A percentile compares a stretch with the other conserved stretches of the same genome.
Conservation (phyloP, 306 rosid species). For the Quercus ilex region DNA sequence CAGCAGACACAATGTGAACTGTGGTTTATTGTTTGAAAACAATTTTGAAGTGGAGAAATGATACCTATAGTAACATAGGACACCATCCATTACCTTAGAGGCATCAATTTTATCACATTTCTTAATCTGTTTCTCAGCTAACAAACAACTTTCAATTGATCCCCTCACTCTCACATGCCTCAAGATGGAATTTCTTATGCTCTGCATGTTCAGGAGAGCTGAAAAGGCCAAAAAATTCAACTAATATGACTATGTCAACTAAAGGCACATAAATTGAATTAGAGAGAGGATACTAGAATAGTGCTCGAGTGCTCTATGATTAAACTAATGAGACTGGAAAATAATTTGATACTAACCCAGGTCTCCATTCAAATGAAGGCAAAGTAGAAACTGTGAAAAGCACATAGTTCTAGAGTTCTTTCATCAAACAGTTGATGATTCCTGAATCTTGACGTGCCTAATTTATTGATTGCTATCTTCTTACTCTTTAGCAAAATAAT, state of each 20-base stretch:
- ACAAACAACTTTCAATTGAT: slow-evolving; percentile 31
- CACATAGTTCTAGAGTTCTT: background rate
- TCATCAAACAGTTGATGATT: background rate
- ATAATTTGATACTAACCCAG: background rate
- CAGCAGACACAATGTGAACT: slow-evolving; percentile 1
- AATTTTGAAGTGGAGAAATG: slow-evolving; percentile 1
- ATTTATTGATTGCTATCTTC: background rate
- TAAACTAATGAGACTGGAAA: background rate
- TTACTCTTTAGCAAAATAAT: background rate
- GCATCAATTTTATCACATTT: slow-evolving; percentile 52
- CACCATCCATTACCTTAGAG: slow-evolving; percentile 43
- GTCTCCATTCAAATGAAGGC: background rate
- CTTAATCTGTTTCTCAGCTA: slow-evolving; percentile 40
- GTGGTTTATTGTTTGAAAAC: background rate
- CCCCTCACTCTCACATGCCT: slow-evolving; percentile 33
- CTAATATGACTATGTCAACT: background rate
- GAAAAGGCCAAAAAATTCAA: background rate
- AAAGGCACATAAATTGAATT: background rate
- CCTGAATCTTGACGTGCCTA: background rate
- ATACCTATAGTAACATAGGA: background rate
- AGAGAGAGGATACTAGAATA: background rate
- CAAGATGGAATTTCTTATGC: slow-evolving; percentile 57
- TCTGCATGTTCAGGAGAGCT: slow-evolving; percentile 46
- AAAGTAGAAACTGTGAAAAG: background rate
- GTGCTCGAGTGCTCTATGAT: too few relatives aligned